A percentile compares a stretch with the other conserved stretches of the same genome.
Evolutionary conservation across 2,329 filamentous ascomycete species (phyloP).

Genomic region (Macrophomina pseudophaseolina): DNA sequence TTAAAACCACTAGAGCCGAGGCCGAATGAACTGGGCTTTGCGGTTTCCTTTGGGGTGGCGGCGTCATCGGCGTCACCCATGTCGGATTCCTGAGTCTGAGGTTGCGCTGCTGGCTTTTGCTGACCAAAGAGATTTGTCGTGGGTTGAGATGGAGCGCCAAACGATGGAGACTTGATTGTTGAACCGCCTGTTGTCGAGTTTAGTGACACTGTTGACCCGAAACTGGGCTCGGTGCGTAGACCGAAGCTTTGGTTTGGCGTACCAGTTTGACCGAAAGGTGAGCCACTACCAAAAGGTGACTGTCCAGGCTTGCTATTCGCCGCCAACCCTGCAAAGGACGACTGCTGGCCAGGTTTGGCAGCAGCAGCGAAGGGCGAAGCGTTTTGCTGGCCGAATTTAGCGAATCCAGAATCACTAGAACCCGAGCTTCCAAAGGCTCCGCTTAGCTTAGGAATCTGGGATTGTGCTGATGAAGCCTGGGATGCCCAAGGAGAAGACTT

Average conservation of each 20-base stretch:
- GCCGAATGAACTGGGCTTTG: conserved; percentile 38
- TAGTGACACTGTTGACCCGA: conserved; percentile 50
- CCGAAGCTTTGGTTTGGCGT: conserved; percentile 31
- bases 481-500: conserved; percentile 32
- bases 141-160: background rate
- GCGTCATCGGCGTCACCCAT: conserved; percentile 35
- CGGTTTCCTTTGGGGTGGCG: conserved; percentile 5
- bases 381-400: conserved; percentile 19
- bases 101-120: conserved; percentile 36
- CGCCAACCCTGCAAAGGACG: conserved; percentile 8
- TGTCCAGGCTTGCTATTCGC: conserved; percentile 32
- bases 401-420: conserved; percentile 18
- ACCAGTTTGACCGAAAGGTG: conserved; percentile 26
- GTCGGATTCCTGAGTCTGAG: conserved; percentile 38
- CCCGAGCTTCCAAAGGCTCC: conserved; percentile 11
- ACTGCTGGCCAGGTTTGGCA: conserved; percentile 8
- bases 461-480: background rate
- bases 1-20: conserved; percentile 61
- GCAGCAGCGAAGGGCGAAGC: conserved; percentile 16
- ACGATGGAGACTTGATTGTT: conserved; percentile 22
- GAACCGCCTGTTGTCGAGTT: conserved; percentile 38
- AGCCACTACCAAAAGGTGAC: conserved; percentile 35
- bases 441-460: conserved; percentile 16
- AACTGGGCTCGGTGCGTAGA: conserved; percentile 41
- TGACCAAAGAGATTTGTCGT: conserved; percentile 22